phyloP scores from a whole-genome alignment of 202 grass and related monocot genomes.

The Eragrostis tef region DNA sequence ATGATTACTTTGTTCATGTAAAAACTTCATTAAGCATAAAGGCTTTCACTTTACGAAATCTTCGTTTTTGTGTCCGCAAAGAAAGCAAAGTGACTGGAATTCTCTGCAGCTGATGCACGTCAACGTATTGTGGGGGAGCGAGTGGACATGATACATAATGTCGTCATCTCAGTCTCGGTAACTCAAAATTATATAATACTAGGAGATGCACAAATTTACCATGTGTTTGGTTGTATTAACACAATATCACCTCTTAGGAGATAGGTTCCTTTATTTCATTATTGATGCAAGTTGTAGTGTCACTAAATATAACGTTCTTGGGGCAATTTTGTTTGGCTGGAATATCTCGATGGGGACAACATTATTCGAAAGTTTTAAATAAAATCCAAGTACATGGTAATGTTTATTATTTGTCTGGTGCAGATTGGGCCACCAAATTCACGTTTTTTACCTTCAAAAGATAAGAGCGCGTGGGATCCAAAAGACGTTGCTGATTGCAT shows the following conservation, averaged over 20 bases:
- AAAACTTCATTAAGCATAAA: conserved; percentile 24
- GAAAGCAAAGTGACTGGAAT: conserved; percentile 48
- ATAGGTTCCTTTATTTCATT: conserved; percentile 14
- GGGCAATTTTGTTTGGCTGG: not conserved
- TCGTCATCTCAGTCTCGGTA: conserved; percentile 97
- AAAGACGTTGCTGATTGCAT: conserved; percentile 92
- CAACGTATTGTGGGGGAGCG: conserved; percentile 94
- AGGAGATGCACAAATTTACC: not conserved
- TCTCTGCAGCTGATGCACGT: conserved; percentile 87
- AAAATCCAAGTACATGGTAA: not conserved
- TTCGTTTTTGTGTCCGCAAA: conserved; percentile 4
- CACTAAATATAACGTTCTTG: not conserved
- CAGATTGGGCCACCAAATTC: conserved; percentile 92
- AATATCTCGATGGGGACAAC: not conserved
- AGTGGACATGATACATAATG: conserved; percentile 88
- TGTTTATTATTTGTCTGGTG: conserved; percentile 19
- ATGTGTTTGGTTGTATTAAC: conserved; percentile 4
- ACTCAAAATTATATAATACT: conserved; percentile 42
- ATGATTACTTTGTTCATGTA: conserved; percentile 18
- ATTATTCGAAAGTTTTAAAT: not conserved
- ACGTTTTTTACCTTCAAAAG: conserved; percentile 71
- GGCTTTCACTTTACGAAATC: not conserved
- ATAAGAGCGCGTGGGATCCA: conserved; percentile 77
- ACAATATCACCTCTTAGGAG: not conserved
- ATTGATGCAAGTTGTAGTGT: not conserved